phyloP scores from a whole-genome alignment of 306 rosid genomes.

The Vicia sativa region DNA sequence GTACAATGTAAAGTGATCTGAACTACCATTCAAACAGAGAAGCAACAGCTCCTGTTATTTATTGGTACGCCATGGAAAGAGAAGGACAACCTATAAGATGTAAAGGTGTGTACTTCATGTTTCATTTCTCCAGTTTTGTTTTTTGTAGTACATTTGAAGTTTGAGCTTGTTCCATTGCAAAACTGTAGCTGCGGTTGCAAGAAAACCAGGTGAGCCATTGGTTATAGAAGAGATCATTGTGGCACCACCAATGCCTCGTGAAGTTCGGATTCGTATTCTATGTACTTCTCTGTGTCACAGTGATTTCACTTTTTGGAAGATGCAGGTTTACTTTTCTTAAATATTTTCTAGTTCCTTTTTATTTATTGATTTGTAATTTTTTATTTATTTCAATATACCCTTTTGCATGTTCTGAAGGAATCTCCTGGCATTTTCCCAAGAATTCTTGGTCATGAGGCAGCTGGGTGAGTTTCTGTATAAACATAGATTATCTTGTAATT shows the following conservation, averaged over 20 bases:
- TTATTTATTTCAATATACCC: neutral
- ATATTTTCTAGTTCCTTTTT: no score
- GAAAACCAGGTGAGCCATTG: slow-evolving; percentile 66
- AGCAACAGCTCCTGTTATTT: no score
- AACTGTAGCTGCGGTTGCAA: slow-evolving; percentile 65
- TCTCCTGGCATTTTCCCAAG: slow-evolving; percentile 65
- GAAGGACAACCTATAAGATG: slow-evolving; percentile 66
- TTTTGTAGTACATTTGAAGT: slow-evolving; percentile 3
- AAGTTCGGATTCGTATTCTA: slow-evolving; percentile 66
- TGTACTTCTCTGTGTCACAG: slow-evolving; percentile 78
- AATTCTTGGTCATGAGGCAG: slow-evolving; percentile 84
- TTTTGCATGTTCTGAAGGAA: slow-evolving; percentile 46
- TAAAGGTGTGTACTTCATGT: slow-evolving; percentile 47
- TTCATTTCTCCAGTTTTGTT: neutral
- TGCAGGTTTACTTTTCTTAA: slow-evolving; percentile 54
- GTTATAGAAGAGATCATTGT: slow-evolving; percentile 67
- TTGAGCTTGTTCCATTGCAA: neutral
- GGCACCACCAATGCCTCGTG: slow-evolving; percentile 72
- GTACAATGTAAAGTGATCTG: no score
- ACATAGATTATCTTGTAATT: neutral
- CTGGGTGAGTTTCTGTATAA: slow-evolving; percentile 52
- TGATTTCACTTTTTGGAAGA: slow-evolving; percentile 61
- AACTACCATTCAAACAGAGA: no score
- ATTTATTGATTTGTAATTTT: neutral
- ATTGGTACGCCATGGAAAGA: neutral